Evolutionary conservation across 331 rosid species (phyloP).

Genomic region (Quercus tomentella): DNA sequence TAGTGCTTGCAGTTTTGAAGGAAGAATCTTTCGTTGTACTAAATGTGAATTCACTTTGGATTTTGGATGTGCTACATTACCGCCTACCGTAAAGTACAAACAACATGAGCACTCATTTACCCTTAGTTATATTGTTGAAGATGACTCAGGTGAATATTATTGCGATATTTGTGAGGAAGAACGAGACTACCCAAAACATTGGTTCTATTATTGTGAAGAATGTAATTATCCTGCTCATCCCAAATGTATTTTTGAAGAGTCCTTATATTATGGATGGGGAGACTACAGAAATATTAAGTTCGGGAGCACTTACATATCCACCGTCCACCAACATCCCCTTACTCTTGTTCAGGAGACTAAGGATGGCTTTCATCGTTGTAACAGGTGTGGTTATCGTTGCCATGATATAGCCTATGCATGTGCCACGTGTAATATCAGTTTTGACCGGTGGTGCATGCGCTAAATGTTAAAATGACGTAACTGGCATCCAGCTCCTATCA

Average conservation of each 20-base stretch:
- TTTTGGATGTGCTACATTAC: not conserved
- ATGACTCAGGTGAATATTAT: not conserved
- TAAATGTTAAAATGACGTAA: too few species aligned
- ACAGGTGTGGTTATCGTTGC: accelerated
- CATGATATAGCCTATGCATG: accelerated
- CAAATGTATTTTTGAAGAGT: not conserved
- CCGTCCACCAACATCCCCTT: too few species aligned
- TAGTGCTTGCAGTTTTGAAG: not conserved
- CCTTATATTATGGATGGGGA: accelerated
- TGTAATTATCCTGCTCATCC: not conserved
- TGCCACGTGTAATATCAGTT: not conserved
- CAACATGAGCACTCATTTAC: not conserved
- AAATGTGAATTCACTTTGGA: not conserved
- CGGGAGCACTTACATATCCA: too few species aligned
- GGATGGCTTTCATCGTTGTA: too few species aligned
- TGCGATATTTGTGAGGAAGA: not conserved
- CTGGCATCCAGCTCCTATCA: too few species aligned
- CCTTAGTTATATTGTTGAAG: not conserved
- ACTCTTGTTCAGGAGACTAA: too few species aligned
- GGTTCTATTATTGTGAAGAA: not conserved
- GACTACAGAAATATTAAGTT: too few species aligned
- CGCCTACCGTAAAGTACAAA: not conserved
- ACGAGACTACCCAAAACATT: not conserved
- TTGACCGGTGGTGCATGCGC: accelerated
- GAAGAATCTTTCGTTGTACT: not conserved